A percentile compares a stretch with the other conserved stretches of the same genome.
These are phyloP conservation scores for Plicaturopsis crispa DNA, from an alignment of 768 basidiomycete genomes.

Conservation along the genomic window DNA sequence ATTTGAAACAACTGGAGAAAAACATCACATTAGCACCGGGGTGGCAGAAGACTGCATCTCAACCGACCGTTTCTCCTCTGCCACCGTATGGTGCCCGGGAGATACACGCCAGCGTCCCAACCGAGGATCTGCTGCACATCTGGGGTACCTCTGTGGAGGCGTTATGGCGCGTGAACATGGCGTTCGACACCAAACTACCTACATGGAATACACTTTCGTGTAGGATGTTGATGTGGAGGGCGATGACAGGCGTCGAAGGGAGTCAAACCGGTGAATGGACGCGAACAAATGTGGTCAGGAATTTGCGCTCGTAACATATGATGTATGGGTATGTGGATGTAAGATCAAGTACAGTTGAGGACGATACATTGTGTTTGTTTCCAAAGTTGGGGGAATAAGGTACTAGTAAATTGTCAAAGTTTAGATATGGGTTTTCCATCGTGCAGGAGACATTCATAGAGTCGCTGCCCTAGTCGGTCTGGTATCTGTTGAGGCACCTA, in stretches of 20 bases:
- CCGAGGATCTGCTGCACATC: slow-evolving; percentile 19
- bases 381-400: no score
- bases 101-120: not conserved
- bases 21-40: slow-evolving; percentile 2
- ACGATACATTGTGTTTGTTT: not conserved
- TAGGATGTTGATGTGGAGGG: slow-evolving; percentile 51
- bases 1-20: slow-evolving; percentile 22
- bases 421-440: not conserved
- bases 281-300: slow-evolving; percentile 27
- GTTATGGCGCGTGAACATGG: slow-evolving; percentile 52
- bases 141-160: slow-evolving; percentile 50
- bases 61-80: slow-evolving; percentile 1
- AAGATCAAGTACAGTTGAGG: not conserved
- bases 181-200: slow-evolving; percentile 14
- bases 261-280: slow-evolving; percentile 47
- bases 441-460: no score
- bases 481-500: slow-evolving; percentile 18
- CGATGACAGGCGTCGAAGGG: slow-evolving; percentile 29
- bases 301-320: slow-evolving; percentile 5
- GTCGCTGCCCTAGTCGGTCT: not conserved
- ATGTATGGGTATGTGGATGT: no score
- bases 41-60: not conserved
- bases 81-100: not conserved
- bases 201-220: slow-evolving; percentile 48
- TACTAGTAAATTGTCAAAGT: not conserved